Conservation (phyloP, 805 yeast species). For the Nadsonia fulvescens region DNA sequence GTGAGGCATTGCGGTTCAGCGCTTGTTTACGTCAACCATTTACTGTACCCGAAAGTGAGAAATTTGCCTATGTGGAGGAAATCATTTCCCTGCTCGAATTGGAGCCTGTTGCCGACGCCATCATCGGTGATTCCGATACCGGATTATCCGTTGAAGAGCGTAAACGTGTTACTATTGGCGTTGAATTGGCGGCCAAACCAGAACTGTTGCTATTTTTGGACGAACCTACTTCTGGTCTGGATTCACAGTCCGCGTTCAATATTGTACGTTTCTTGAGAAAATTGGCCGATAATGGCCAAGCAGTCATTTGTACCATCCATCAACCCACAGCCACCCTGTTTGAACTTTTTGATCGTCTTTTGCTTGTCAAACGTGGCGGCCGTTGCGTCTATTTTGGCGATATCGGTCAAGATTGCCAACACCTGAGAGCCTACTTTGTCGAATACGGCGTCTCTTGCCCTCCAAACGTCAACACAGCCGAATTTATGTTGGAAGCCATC, state of each 20-base stretch:
- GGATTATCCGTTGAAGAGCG: constrained; percentile 49
- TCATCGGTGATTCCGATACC: constrained; percentile 59
- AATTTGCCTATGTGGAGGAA: constrained; percentile 47
- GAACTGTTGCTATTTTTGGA: constrained; percentile 40
- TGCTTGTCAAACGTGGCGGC: constrained; percentile 56
- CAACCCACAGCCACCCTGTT: constrained; percentile 71
- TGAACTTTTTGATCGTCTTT: constrained; percentile 60
- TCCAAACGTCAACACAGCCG: constrained; percentile 59
- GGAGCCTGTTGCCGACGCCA: constrained; percentile 48
- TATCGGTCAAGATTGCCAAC: constrained; percentile 38
- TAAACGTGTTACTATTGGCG: constrained; percentile 46
- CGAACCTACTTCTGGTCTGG: constrained; percentile 55
- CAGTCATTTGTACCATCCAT: constrained; percentile 59
- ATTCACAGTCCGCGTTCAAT: constrained; percentile 53
- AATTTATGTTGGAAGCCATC: constrained; percentile 67
- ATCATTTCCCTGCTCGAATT: constrained; percentile 46
- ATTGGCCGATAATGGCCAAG: constrained; percentile 42
- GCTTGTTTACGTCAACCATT: constrained; percentile 53
- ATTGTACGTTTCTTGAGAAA: constrained; percentile 43
- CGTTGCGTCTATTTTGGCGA: constrained; percentile 62
- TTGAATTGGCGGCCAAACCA: constrained; percentile 50
- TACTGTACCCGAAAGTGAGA: constrained; percentile 32
- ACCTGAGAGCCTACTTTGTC: constrained; percentile 50
- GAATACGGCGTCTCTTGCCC: constrained; percentile 53
- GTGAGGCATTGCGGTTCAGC: constrained; percentile 52